Base-by-base conservation (phyloP, 2,329 filamentous ascomycete genomes). In the Cercospora citrullina region DNA sequence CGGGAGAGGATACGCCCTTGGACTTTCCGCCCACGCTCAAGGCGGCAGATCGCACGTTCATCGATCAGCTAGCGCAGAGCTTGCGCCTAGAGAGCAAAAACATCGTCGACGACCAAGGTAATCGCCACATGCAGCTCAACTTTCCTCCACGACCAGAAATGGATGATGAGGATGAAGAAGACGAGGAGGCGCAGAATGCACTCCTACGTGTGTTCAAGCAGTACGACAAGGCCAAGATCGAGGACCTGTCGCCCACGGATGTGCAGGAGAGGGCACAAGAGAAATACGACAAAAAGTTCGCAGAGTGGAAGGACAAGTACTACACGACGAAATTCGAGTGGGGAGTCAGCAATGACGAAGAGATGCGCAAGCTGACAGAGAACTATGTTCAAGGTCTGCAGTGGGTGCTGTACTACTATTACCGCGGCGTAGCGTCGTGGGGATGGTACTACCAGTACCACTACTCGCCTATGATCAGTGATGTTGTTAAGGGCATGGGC, bases 361-460 rank as follows among this genome's bases (percentile, higher is more conserved):
- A 96, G 79, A 85, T 98, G 77, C 89, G 85, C 64, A 90, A 91
- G 71, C 84, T 99, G 69, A 91, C 92, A 28, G 93, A 98, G 80
- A 99, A 98, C 80, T 99, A 99, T 75, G 93, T 99, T 6, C 92
- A 99, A 81, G 95, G 95, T 69, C 83, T 99, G 69, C 95, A 99
- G 79, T 99, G 95, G 96, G 95, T 99, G 53, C 84, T 99, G 60
- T 97, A 91, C 80, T 99, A 99, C 83, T 99, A 99, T 81, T 99
- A 99, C 81, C 90, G 90, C 64, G 95, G 95, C 70, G 95, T 99
- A 68, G 95, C 93, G 16, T 98, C 94, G 12, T 99, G 95, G 95
- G 93, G 95, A 14, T 99, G 95, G 95, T 99, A 92, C 81, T 99
- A 97, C 80, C 85, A 86, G 69, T 99, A 97, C 80, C 96, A 99